Conservation (phyloP, 2,329 filamentous ascomycete species). For the Zymoseptoria brevis region DNA sequence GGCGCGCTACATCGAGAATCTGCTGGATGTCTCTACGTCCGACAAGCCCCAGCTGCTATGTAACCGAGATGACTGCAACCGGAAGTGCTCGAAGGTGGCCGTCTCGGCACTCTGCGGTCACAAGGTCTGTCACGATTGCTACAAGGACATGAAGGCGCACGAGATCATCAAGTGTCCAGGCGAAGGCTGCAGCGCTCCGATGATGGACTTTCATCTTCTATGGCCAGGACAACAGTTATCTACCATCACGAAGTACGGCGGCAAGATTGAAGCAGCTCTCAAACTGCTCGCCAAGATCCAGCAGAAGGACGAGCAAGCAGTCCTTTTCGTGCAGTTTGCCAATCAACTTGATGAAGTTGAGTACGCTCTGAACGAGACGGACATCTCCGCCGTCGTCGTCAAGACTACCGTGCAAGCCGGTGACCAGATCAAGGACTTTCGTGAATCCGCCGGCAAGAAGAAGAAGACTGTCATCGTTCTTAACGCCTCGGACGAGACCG, state of each 20-base stretch:
- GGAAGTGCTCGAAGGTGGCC: slow-evolving; percentile 5
- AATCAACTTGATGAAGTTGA: slow-evolving; percentile 36
- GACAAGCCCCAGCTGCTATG: background rate
- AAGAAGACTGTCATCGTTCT: slow-evolving; percentile 48
- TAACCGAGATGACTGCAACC: slow-evolving; percentile 4
- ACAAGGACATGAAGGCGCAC: slow-evolving; percentile 12
- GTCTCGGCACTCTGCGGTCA: slow-evolving; percentile 48
- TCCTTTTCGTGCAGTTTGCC: slow-evolving; percentile 49
- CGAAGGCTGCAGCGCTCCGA: slow-evolving; percentile 34
- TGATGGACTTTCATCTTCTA: slow-evolving; percentile 36
- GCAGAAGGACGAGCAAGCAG: slow-evolving; percentile 39
- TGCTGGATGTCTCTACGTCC: background rate
- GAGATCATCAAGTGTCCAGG: slow-evolving; percentile 33
- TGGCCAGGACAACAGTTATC: slow-evolving; percentile 31
- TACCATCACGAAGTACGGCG: slow-evolving; percentile 29
- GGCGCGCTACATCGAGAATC: slow-evolving; percentile 15
- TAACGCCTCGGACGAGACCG: slow-evolving; percentile 48
- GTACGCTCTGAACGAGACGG: slow-evolving; percentile 25
- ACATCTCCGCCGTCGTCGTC: slow-evolving; percentile 33
- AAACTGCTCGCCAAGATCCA: slow-evolving; percentile 36
- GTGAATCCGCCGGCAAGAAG: slow-evolving; percentile 12
- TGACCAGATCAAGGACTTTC: slow-evolving; percentile 16
- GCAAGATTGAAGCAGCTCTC: slow-evolving; percentile 43
- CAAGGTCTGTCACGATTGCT: slow-evolving; percentile 39
- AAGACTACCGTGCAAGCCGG: slow-evolving; percentile 19